Base-by-base conservation (phyloP, 2,329 filamentous ascomycete genomes). In the Colletotrichum lentis region DNA sequence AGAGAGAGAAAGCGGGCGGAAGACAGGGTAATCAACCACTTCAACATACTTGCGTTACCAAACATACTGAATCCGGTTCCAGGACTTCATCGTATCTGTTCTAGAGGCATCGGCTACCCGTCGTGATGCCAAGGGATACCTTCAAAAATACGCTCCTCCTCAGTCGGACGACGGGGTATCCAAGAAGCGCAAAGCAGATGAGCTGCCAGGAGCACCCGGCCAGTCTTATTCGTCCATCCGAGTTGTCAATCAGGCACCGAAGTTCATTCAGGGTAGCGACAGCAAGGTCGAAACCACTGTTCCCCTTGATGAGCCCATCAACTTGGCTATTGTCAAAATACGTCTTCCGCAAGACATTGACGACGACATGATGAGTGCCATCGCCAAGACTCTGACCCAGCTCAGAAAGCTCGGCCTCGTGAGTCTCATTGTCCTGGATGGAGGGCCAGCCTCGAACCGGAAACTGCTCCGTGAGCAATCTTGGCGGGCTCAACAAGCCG, bases 41-140 rank as follows among this genome's bases (percentile, higher is more conserved):
- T 20, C 7, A 10, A 18, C 22, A 6, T 8, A 4, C 2, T 31
- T 27, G 4, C 20, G 22, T 39, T 24, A 5, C 10, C 52, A 39
- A 27, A 20, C 14, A 39, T 31, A 4, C 68, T 73, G 39, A 73
- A 61, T 22, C 10, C 24, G 5, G 44, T 8, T 43, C 14, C 71
- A 94, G 90, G 93, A 97, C 75, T 91, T 97, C 74, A 90, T 97
- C 73, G 85, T 96, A 39, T 94, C 93, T 18, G 87, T 98, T 3
- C 84, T 99, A 39, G 93, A 92, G 74, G 93, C 94, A 20, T 93
- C 94, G 12, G 92, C 94, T 6, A 97, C 95, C 0, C 97, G 94
- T 79, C 89, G 96, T 73, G 96, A 99, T 81, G 94, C 94, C 55
- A 94, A 92, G 78, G 90, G 92, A 44, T 99, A 97, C 76, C 85